phyloP scores from a whole-genome alignment of 768 basidiomycete species.

The Floccularia luteovirens region DNA sequence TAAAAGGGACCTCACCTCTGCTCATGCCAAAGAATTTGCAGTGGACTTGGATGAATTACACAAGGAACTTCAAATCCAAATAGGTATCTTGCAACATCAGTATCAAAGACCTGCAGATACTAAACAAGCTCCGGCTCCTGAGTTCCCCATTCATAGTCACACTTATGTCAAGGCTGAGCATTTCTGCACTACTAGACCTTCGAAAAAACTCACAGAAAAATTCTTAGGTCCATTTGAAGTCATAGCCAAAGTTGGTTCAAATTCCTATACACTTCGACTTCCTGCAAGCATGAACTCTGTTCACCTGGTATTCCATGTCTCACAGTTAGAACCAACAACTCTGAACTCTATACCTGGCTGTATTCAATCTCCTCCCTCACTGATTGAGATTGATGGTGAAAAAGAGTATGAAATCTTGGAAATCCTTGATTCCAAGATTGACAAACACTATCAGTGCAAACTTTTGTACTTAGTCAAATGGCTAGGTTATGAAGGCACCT shows the following conservation, averaged over 20 bases:
- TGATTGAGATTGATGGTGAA: background rate
- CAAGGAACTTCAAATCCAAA: background rate
- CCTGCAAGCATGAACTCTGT: constrained; percentile 11
- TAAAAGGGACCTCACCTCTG: background rate
- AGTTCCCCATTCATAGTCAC: constrained; percentile 7
- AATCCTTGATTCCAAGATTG: constrained; percentile 2
- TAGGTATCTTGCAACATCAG: background rate
- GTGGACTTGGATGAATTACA: background rate
- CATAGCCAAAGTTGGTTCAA: constrained; percentile 9
- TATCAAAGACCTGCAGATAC: background rate
- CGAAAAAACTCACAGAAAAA: constrained; percentile 6
- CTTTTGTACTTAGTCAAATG: background rate
- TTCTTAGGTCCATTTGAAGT: constrained; percentile 13
- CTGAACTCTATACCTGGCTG: background rate
- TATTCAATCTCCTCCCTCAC: background rate
- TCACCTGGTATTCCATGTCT: constrained; percentile 14
- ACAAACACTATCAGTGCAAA: background rate
- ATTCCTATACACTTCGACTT: constrained; percentile 13
- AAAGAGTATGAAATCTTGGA: background rate
- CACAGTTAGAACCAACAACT: constrained; percentile 3
- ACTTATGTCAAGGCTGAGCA: constrained; percentile 6
- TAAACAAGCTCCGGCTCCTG: background rate
- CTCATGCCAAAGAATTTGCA: background rate
- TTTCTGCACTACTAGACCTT: background rate
- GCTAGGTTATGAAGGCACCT: background rate